Evolutionary conservation across 2,329 filamentous ascomycete species (phyloP).

Genomic region (Fonsecaea nubica): DNA sequence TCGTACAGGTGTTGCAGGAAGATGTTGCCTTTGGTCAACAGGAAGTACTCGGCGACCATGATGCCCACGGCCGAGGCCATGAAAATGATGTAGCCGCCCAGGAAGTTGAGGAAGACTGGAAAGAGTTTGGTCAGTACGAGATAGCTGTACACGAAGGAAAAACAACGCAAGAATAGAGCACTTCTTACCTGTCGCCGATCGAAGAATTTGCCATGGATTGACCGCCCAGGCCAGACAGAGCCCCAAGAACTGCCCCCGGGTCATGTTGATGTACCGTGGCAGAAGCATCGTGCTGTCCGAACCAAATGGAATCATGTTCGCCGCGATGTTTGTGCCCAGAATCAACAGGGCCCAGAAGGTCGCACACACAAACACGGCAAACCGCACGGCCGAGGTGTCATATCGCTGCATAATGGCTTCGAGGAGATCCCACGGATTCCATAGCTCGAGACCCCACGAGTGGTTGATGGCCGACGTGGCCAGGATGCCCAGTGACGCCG

Average conservation of each 20-base stretch:
- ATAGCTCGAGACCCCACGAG: slow-evolving; percentile 47
- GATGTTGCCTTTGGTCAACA: slow-evolving; percentile 20
- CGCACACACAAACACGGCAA: slow-evolving; percentile 18
- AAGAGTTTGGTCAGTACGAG: neutral
- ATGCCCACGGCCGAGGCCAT: slow-evolving; percentile 18
- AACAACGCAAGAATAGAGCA: neutral
- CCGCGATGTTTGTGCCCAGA: slow-evolving; percentile 17
- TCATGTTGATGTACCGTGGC: slow-evolving; percentile 24
- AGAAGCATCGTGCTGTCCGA: slow-evolving; percentile 14
- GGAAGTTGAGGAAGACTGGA: slow-evolving; percentile 14
- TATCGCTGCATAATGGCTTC: slow-evolving; percentile 20
- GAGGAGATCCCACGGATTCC: slow-evolving; percentile 42
- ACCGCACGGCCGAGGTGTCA: slow-evolving; percentile 5
- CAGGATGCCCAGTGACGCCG: slow-evolving; percentile 54
- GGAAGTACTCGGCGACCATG: slow-evolving; percentile 22
- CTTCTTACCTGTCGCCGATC: slow-evolving; percentile 12
- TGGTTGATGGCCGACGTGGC: slow-evolving; percentile 50
- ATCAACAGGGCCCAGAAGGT: slow-evolving; percentile 12
- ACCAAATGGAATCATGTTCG: slow-evolving; percentile 25
- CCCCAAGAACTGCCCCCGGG: slow-evolving; percentile 13
- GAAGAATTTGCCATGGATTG: slow-evolving; percentile 20
- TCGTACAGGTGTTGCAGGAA: slow-evolving; percentile 18
- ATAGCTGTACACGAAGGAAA: too few relatives aligned
- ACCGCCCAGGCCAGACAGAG: slow-evolving; percentile 13
- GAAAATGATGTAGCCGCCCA: slow-evolving; percentile 23